Evolutionary conservation across 2,329 filamentous ascomycete genomes (phyloP), one percentile per base, ranked within the genome.

Genomic region (Aureobasidium sp.): DNA sequence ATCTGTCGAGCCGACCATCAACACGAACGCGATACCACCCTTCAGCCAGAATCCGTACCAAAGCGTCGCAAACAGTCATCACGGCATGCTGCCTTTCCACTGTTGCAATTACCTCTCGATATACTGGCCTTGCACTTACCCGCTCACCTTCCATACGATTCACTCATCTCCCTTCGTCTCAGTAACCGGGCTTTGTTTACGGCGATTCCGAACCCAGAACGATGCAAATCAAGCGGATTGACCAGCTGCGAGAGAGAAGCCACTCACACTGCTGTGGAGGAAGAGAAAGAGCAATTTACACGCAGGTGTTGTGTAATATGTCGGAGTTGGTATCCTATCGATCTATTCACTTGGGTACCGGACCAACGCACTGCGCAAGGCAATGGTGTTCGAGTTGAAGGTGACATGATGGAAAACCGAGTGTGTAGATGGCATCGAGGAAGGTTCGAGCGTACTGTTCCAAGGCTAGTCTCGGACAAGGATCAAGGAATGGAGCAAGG

Each of bases 41-140:
- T 46, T 3, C 53, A 23, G 21, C 21, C 38, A 31, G 21, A 9
- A 11, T 5, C 19, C 29, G 21, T 4, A 19, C 8, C 19, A 17
- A 9, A 29, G 21, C 8, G 5, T 19, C 15, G 25, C 21, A 53
- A 53, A 13, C 4, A 40, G n/a, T 11, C 35, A n/a, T 23, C 11
- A 35, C 40, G 13, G 31, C n/a, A 27, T n/a, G n/a, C 9, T 13
- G 33, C n/a, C 21, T 60, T 60, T 31, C 58, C 58, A 11, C 50
- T 64, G 2, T 46, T 64, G 8, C 23, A 37, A 25, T 50, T 64
- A 11, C 62, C 62, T 23, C n/a, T 59, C 17, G 62, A 64, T 11
- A 55, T 64, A 13, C 45, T 64, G 49, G 17, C 55, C 31, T 29
- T 64, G 31, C 49, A 60, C 31, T 57, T 64, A 11, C 46, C 60